Percentiles rank a stretch among this genome's conserved stretches.
Conservation (phyloP, 73 alveolate species). For the Symbiodinium pilosum region DNA sequence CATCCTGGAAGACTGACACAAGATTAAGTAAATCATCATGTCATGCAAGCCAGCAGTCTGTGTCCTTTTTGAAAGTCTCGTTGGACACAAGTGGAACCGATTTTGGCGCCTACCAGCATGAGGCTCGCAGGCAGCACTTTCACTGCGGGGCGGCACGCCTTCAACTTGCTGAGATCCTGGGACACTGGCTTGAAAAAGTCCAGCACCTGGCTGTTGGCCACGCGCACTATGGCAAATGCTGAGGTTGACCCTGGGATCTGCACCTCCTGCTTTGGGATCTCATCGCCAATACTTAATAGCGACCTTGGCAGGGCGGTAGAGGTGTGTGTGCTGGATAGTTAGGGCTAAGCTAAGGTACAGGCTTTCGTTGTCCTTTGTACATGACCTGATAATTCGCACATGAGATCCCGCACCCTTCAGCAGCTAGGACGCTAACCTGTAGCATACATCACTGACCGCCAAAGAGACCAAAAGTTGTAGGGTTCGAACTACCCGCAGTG, state of each 20-base stretch:
- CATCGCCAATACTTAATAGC: constrained; percentile 25
- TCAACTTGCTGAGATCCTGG: constrained; percentile 67
- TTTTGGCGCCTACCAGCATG: constrained; percentile 45
- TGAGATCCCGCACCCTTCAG: no score
- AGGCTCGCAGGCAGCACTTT: background rate
- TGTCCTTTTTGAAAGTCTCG: constrained; percentile 49
- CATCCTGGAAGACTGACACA: constrained; percentile 23
- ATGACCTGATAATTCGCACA: constrained; percentile 27
- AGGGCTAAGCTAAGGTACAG: background rate
- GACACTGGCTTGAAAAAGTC: constrained; percentile 93
- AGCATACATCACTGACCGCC: background rate
- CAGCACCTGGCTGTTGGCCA: constrained; percentile 12
- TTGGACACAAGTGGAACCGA: constrained; percentile 66
- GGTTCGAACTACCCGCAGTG: background rate
- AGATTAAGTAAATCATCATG: background rate
- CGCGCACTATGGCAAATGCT: background rate
- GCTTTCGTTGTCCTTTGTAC: constrained; percentile 85
- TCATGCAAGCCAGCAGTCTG: background rate
- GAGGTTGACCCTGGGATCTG: background rate
- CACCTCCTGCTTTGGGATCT: constrained; percentile 95
- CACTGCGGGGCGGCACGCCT: background rate
- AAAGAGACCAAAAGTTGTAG: background rate
- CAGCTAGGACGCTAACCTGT: background rate
- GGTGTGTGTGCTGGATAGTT: no score
- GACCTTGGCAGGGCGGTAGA: constrained; percentile 27